Conservation (phyloP, 2,329 filamentous ascomycete species). For the Fusarium nodosum region DNA sequence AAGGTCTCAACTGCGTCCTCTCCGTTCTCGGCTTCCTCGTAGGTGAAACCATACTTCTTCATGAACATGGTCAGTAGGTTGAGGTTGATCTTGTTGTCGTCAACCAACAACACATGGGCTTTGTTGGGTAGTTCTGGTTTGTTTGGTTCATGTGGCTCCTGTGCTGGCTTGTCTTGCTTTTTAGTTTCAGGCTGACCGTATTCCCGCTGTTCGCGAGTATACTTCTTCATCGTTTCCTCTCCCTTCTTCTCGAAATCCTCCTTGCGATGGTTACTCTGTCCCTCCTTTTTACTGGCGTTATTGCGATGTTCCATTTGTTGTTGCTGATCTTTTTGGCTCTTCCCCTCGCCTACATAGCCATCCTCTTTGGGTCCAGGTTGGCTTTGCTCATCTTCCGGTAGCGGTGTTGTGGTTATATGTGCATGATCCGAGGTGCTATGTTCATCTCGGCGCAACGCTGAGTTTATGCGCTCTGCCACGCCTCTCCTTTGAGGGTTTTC, state of each 20-base stretch:
- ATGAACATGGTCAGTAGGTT: constrained; percentile 59
- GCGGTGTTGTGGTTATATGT: background rate
- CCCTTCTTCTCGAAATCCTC: background rate
- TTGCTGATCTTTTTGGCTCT: background rate
- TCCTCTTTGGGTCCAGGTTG: background rate
- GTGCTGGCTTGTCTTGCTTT: background rate
- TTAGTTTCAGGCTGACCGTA: background rate
- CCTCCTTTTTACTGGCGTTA: background rate
- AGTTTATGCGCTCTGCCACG: constrained; percentile 6
- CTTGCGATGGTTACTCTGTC: accelerated
- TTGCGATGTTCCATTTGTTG: background rate
- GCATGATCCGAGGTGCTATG: background rate
- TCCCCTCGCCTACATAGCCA: background rate
- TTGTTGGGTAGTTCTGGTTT: constrained; percentile 1
- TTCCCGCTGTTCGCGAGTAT: background rate
- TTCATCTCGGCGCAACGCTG: background rate
- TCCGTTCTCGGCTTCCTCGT: constrained; percentile 61
- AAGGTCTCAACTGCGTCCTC: constrained; percentile 62
- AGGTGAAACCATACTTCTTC: constrained; percentile 58
- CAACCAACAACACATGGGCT: constrained; percentile 56
- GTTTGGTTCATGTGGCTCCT: background rate
- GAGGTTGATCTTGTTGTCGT: constrained; percentile 61
- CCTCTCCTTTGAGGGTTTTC: background rate
- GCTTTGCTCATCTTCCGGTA: background rate
- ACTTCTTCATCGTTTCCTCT: background rate